Percentiles rank a stretch among this genome's conserved stretches.
Evolutionary conservation across 2,329 filamentous ascomycete genomes (phyloP).

Genomic region (Arthrobotrys megalospora): DNA sequence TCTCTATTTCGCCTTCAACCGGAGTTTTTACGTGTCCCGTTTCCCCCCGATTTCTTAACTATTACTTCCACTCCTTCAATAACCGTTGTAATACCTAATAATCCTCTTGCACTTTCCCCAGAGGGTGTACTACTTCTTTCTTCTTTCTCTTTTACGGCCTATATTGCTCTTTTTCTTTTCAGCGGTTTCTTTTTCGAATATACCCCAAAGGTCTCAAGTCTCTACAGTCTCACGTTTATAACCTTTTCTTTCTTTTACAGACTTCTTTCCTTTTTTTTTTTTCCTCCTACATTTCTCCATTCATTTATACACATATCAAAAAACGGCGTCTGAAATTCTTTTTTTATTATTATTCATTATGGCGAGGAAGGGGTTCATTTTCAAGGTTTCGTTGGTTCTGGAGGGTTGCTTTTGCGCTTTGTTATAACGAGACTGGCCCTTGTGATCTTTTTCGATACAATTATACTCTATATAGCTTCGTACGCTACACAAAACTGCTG

Average conservation of each 20-base stretch:
- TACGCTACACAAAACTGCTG: constrained; percentile 28
- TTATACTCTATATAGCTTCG: constrained; percentile 26
- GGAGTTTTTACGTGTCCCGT: constrained; percentile 43
- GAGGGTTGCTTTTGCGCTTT: constrained; percentile 20
- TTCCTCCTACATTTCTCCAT: constrained; percentile 5
- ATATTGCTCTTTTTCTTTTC: constrained; percentile 8
- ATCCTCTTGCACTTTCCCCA: constrained; percentile 29
- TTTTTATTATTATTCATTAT: constrained; percentile 24
- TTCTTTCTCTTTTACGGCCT: constrained; percentile 26
- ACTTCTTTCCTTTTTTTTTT: constrained; percentile 9
- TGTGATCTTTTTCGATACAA: constrained; percentile 28
- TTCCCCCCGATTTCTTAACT: constrained; percentile 27
- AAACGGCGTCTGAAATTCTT: constrained; percentile 22
- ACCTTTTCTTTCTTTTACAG: constrained; percentile 15
- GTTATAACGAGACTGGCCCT: constrained; percentile 34
- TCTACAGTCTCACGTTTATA: constrained; percentile 26
- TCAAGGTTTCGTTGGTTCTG: constrained; percentile 21
- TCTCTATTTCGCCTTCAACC: constrained; percentile 23
- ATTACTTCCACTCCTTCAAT: constrained; percentile 40
- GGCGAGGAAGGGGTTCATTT: constrained; percentile 28
- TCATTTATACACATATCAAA: constrained; percentile 9
- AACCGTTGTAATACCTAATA: constrained; percentile 61
- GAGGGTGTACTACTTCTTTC: constrained; percentile 2
- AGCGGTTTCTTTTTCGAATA: constrained; percentile 44
- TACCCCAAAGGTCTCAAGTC: constrained; percentile 34